A percentile compares a stretch with the other conserved stretches of the same genome.
Evolutionary conservation across 1,139 yeast species (phyloP).

Genomic region (Suzukiozyma palmioleophila): DNA sequence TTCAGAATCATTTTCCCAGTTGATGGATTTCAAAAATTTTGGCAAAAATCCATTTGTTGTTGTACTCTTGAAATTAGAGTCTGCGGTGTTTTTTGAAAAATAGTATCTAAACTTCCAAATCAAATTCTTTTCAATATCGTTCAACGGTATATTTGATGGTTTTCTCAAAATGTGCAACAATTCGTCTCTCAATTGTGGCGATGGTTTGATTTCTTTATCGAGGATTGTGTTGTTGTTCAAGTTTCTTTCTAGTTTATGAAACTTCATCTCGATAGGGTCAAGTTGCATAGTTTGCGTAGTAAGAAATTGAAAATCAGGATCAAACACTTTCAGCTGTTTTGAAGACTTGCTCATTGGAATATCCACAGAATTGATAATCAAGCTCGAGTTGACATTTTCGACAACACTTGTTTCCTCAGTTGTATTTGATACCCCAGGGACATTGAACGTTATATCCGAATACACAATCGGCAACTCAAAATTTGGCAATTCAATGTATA

Average conservation of each 20-base stretch:
- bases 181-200: constrained; percentile 76
- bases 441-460: constrained; percentile 46
- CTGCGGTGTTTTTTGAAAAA: constrained; percentile 56
- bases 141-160: constrained; percentile 79
- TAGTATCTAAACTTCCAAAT: constrained; percentile 92
- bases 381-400: constrained; percentile 16
- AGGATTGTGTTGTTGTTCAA: constrained; percentile 70
- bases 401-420: constrained; percentile 8
- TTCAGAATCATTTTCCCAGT: constrained; percentile 84
- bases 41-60: constrained; percentile 56
- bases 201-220: constrained; percentile 85
- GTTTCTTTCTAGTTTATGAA: constrained; percentile 73
- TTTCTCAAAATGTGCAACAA: constrained; percentile 62
- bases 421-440: constrained; percentile 10
- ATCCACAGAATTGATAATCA: constrained; percentile 33
- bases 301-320: constrained; percentile 33
- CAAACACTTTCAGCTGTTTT: constrained; percentile 23
- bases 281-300: constrained; percentile 12
- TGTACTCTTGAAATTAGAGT: constrained; percentile 13
- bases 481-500: constrained; percentile 67
- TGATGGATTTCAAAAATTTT: constrained; percentile 80
- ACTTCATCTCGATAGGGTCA: constrained; percentile 87
- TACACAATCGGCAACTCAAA: constrained; percentile 81
- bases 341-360: constrained; percentile 21
- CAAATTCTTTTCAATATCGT: constrained; percentile 80